Conservation (phyloP, 129 eudicot species). For the Centella asiatica region DNA sequence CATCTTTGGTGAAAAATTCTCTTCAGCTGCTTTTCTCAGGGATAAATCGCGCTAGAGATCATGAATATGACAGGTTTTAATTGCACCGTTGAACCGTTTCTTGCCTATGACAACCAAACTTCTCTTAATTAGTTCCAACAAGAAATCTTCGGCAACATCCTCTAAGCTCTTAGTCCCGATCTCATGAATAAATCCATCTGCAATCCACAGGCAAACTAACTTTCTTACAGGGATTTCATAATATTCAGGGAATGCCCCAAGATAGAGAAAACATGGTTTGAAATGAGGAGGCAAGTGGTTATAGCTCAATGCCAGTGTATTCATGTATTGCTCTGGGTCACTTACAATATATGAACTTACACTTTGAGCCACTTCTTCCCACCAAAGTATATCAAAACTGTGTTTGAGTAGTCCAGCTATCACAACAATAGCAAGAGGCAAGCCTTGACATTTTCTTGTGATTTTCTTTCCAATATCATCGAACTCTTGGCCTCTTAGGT, state of each 20-base stretch:
- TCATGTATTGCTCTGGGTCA: conserved; percentile 15
- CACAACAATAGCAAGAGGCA: conserved; percentile 28
- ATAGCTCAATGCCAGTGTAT: no score
- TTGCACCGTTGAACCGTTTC: conserved; percentile 6
- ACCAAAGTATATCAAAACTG: conserved; percentile 2
- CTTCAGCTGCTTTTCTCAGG: conserved; percentile 14
- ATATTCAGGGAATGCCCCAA: neutral
- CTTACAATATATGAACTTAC: conserved; percentile 18
- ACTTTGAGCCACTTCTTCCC: conserved; percentile 23
- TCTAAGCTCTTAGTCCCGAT: neutral
- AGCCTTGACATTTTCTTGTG: conserved; percentile 26
- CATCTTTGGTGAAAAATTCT: neutral
- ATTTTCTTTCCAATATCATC: conserved; percentile 21
- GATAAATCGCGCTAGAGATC: conserved; percentile 18
- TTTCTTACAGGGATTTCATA: neutral
- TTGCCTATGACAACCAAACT: conserved; percentile 7
- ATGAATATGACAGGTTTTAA: conserved; percentile 25
- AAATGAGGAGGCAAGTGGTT: no score
- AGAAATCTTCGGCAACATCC: neutral
- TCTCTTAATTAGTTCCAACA: conserved; percentile 25
- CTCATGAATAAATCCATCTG: neutral
- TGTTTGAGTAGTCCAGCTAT: conserved; percentile 31
- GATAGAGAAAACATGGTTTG: neutral
- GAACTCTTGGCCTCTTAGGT: neutral
- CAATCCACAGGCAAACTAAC: neutral